Evolutionary conservation across 495 filamentous ascomycete species (phyloP).

Genomic region (Podospora conica): DNA sequence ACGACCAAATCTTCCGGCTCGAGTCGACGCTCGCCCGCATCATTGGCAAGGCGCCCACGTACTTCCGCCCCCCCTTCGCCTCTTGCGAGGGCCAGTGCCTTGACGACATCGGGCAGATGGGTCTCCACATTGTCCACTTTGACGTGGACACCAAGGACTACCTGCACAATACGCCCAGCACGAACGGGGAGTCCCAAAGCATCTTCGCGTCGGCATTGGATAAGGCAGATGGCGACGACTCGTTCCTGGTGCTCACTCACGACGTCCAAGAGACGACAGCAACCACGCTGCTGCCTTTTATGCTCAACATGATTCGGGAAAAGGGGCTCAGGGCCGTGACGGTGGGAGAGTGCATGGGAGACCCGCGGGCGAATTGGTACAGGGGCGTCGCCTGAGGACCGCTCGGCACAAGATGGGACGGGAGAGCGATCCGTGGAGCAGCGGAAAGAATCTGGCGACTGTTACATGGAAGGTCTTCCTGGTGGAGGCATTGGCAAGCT

Average conservation of each 20-base stretch:
- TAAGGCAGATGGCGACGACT: conserved; percentile 13
- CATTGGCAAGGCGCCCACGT: conserved; percentile 35
- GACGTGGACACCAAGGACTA: conserved; percentile 43
- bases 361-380: conserved; percentile 56
- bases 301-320: conserved; percentile 24
- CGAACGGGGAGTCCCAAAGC: conserved; percentile 18
- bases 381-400: conserved; percentile 21
- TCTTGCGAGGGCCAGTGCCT: conserved; percentile 26
- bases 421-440: background rate
- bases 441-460: background rate
- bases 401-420: background rate
- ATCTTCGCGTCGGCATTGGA: conserved; percentile 22
- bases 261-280: conserved; percentile 38
- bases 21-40: conserved; percentile 26
- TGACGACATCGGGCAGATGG: conserved; percentile 25
- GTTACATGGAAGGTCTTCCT: background rate
- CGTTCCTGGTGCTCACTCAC: conserved; percentile 31
- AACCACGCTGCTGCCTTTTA: conserved; percentile 21
- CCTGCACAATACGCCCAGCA: conserved; percentile 16
- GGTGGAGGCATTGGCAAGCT: background rate
- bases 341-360: conserved; percentile 56
- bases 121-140: conserved; percentile 38
- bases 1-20: conserved; percentile 25
- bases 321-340: conserved; percentile 40
- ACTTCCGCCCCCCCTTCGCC: conserved; percentile 41